Base-by-base conservation (phyloP, 441 rosid species). In the Metrosideros polymorpha region DNA sequence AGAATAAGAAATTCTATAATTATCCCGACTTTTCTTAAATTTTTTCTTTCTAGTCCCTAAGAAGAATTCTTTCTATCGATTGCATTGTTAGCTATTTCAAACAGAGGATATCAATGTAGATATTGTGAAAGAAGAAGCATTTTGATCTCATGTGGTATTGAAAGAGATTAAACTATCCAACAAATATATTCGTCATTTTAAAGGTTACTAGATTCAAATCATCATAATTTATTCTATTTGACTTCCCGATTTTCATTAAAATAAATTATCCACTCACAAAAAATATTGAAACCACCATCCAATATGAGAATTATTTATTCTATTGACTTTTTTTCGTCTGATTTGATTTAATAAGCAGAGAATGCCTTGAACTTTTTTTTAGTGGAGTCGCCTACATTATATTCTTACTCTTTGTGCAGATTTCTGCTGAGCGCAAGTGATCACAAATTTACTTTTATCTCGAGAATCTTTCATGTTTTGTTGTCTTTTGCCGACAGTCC, bases 71-170 rank as follows among this genome's bases (percentile, higher is more conserved):
- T 9, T 19, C 12, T 4, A 1, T 63, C 18, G 75, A 63, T 18
- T 63, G 76, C 43, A 2, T 0, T 32, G 0, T 32, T n/a, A 63
- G 18, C 76, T 19, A 1, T 61, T 61, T 30, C 19, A 15, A 9
- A 29, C 30, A 39, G 12, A 0, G 7, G 22, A 0, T 0, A 15
- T 3, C 24, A 0, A 15, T 61, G 10, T 4, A 59, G 1, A 59
- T 15, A 25, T 0, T 4, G 43, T 0, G 76, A 61, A 18, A 63
- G 1, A 63, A 32, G 43, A 17, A 32, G 22, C 0, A 2, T 0
- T 32, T 32, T 35, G 24, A 63, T 63, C 6, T 17, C 12, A 2
- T 17, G 76, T 8, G 76, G 39, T 9, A 18, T 30, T 4, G 43
- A 13, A 32, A 63, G 25, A 0, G 0, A 17, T 32, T 0, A 61